These are phyloP conservation scores for Nothopassalora personata DNA, from an alignment of 2,329 filamentous ascomycete genomes.

Conservation along the genomic window DNA sequence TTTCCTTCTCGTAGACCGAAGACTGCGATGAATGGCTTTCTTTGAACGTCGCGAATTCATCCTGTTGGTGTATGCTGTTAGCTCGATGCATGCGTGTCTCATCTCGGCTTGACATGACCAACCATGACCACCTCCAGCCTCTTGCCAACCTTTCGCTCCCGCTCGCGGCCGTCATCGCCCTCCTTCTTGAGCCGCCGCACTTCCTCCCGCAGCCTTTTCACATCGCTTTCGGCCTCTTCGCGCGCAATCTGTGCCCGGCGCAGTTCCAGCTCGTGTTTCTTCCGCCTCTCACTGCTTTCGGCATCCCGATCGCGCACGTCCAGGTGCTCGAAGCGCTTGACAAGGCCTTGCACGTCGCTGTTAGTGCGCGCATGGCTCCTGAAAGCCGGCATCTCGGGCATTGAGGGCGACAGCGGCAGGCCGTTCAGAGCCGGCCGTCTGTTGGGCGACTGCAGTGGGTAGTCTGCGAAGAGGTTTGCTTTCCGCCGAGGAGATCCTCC, in stretches of 20 bases:
- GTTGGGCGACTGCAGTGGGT: slow-evolving; percentile 15
- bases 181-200: slow-evolving; percentile 51
- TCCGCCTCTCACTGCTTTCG: slow-evolving; percentile 36
- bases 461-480: slow-evolving; percentile 30
- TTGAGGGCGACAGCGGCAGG: slow-evolving; percentile 28
- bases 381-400: slow-evolving; percentile 29
- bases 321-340: slow-evolving; percentile 67
- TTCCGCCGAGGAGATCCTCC: slow-evolving; percentile 33
- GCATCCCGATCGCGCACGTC: slow-evolving; percentile 48
- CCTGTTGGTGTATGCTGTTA: slow-evolving; percentile 42
- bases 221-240: slow-evolving; percentile 67
- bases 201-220: slow-evolving; percentile 60
- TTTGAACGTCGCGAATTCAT: slow-evolving; percentile 64
- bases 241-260: slow-evolving; percentile 40
- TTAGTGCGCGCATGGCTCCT: slow-evolving; percentile 48
- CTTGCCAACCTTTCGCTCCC: slow-evolving; percentile 62
- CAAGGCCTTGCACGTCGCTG: slow-evolving; percentile 54
- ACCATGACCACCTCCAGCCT: slow-evolving; percentile 66
- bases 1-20: slow-evolving; percentile 65
- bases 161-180: slow-evolving; percentile 59
- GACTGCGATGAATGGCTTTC: slow-evolving; percentile 45
- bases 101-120: slow-evolving; percentile 31
- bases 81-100: slow-evolving; percentile 7
- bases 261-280: slow-evolving; percentile 41
- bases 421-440: slow-evolving; percentile 14